Evolutionary conservation across 2,329 filamentous ascomycete genomes (phyloP), one percentile per base, ranked within the genome.

Genomic region (Aureobasidium sp.): DNA sequence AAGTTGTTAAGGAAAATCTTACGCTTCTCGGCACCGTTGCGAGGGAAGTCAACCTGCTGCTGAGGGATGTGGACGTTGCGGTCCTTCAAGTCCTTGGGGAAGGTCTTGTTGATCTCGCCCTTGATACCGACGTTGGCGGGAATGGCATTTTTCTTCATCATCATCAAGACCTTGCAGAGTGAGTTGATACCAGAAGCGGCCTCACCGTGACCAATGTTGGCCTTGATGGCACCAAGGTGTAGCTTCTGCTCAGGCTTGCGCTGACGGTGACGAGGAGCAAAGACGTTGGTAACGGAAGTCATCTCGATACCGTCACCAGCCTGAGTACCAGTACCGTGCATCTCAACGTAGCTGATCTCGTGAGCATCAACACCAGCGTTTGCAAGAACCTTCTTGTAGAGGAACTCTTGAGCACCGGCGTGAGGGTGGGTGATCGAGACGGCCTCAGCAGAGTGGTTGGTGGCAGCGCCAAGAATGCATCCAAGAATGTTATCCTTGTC

Each of bases 301-400:
- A 91, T 90, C 66, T 95, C 90, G 3, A 82, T 85, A 6, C 82
- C 83, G 63, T 95, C 89, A 56, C 87, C 89, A 27, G 86, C 88
- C 67, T 93, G 87, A 0, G 88, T 95, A 27, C 89, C 89, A 2
- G 89, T 95, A 12, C 87, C 89, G 66, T 95, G 88, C 83, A 93
- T 89, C 69, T 94, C 89, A 7, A 95, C 83, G 63, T 91, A 94
- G 67, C 83, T 83, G 44, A 95, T 78, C 58, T 90, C 85, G 47
- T 82, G 77, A 1, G 88, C 85, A 62, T 90, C 83, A 19, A 93
- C 78, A 55, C 85, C 84, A 37, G 86, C 84, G 38, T 86, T 79
- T 42, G 84, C 79, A 1, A 93, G 74, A 24, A 93, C 82, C 34
- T 80, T 75, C 53, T 79, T 79, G 62, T 85, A 91, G 10, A 93